These are phyloP conservation scores for Ceratobasidium sp. DNA, from an alignment of 1,284 basidiomycete species.

Conservation along the genomic window DNA sequence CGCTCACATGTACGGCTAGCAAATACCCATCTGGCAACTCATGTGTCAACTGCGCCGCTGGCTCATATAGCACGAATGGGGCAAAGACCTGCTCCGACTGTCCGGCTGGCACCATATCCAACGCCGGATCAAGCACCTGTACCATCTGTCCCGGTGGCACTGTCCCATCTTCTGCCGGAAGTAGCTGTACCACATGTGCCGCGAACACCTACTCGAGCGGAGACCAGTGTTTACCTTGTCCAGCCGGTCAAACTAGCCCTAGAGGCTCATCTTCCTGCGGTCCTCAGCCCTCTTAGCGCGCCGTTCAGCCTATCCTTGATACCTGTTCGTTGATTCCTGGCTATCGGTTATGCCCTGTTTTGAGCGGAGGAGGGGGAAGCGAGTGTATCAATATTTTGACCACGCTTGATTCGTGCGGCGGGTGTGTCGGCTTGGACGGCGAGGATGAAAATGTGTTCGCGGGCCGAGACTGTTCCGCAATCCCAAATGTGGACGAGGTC, in stretches of 20 bases:
- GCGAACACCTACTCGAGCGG: conserved; percentile 16
- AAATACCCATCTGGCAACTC: background rate
- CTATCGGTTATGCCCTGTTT: background rate
- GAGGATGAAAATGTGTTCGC: background rate
- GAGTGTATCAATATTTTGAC: conserved; percentile 16
- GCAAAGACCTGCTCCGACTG: conserved; percentile 1
- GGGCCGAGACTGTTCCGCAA: conserved; percentile 12
- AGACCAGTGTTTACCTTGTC: background rate
- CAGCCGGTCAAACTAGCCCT: background rate
- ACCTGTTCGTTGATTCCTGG: background rate
- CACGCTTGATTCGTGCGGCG: conserved; percentile 34
- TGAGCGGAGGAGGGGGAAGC: background rate
- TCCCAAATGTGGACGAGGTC: conserved; percentile 18
- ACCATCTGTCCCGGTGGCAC: conserved; percentile 5
- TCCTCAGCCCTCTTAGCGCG: conserved; percentile 24
- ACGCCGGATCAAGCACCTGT: conserved; percentile 1
- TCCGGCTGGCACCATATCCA: conserved; percentile 5
- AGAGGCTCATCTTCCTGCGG: conserved; percentile 16
- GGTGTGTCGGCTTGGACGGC: background rate
- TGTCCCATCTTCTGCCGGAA: background rate
- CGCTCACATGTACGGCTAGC: conserved; percentile 2
- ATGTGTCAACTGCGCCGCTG: conserved; percentile 27
- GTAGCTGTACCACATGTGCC: conserved; percentile 1
- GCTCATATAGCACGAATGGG: background rate
- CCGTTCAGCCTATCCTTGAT: background rate